Base-by-base conservation (phyloP, 2,329 filamentous ascomycete species). In the Aspergillus ustus region DNA sequence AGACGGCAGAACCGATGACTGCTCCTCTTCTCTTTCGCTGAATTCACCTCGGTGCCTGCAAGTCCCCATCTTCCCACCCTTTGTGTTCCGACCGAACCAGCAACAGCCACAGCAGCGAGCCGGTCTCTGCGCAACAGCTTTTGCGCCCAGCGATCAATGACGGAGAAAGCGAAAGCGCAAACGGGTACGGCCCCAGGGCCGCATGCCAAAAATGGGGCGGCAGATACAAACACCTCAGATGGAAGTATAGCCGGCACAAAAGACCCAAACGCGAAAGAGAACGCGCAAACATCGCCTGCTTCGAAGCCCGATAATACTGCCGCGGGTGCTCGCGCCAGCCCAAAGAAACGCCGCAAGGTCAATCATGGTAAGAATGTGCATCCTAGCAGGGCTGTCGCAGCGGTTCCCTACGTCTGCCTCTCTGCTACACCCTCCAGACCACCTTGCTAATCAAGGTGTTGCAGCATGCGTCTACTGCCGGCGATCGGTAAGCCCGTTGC, bases 391-490 rank as follows among this genome's bases (percentile, higher is more conserved):
- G 67, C 70, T 51, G 52, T 62, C 57, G 58, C 59, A 63, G 63
- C 57, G 53, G 54, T 40, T 61, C 48, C 61, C 63, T 58, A 61
- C 52, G 50, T 52, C 54, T 48, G 48, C 52, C 62, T 67, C 61
- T 64, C 61, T 61, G 46, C 61, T 61, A 52, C 54, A 62, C 53
- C 55, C 56, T 59, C 28, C 19, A 63, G 63, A 57, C 57, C 59
- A 64, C 60, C 64, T 69, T 63, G 66, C 71, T 71, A 69, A 75
- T 60, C 52, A 61, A 34, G 19, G 62, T 58, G 63, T 76, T 83
- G 79, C 82, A 94, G 91, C 91, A 75, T 94, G 91, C 82, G 90
- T 94, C 75, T 94, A 94, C 81, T 94, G 91, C 81, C 89, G 91
- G 79, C 88, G 91, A 87, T 94, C 91, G 86, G 91, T 93, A 87